phyloP scores from a whole-genome alignment of 306 rosid genomes.

The Erythrophleum fordii region DNA sequence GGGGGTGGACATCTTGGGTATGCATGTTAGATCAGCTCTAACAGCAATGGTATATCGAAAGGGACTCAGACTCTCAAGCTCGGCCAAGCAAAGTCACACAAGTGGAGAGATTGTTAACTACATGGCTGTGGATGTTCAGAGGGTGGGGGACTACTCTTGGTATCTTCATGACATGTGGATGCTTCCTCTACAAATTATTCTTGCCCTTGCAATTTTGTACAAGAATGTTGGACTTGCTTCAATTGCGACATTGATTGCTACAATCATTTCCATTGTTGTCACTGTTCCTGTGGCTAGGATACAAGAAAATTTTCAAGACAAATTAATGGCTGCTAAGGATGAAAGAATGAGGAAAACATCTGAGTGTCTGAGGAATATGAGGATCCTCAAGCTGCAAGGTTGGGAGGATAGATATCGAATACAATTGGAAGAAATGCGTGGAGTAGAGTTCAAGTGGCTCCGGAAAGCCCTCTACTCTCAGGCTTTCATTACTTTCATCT shows the following conservation, averaged over 20 bases:
- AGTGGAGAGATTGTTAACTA: slow-evolving; percentile 98
- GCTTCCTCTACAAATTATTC: slow-evolving; percentile 94
- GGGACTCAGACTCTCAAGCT: slow-evolving; percentile 92
- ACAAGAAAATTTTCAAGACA: slow-evolving; percentile 95
- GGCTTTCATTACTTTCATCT: slow-evolving; percentile 95
- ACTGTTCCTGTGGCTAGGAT: slow-evolving; percentile 84
- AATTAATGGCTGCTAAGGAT: slow-evolving; percentile 96
- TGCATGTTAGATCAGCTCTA: slow-evolving; percentile 95
- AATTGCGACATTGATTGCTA: slow-evolving; percentile 86
- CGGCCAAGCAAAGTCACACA: slow-evolving; percentile 92
- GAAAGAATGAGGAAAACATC: slow-evolving; percentile 99
- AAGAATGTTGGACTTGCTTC: slow-evolving; percentile 98
- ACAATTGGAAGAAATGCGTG: slow-evolving; percentile 88
- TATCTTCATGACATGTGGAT: slow-evolving; percentile 98
- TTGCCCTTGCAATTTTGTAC: slow-evolving; percentile 93
- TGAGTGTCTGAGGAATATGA: slow-evolving; percentile 92
- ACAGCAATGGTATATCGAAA: slow-evolving; percentile 93
- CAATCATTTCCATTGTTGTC: slow-evolving; percentile 83
- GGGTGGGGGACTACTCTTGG: slow-evolving; percentile 98
- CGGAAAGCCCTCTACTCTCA: slow-evolving; percentile 93
- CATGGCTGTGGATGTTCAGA: slow-evolving; percentile 97
- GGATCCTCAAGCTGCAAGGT: slow-evolving; percentile 98
- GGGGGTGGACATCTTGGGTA: slow-evolving; percentile 97
- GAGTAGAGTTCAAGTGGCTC: slow-evolving; percentile 95
- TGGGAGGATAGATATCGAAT: slow-evolving; percentile 91